Base-by-base conservation (phyloP, 345 rosid species). In the Pseudoturritis turrita region DNA sequence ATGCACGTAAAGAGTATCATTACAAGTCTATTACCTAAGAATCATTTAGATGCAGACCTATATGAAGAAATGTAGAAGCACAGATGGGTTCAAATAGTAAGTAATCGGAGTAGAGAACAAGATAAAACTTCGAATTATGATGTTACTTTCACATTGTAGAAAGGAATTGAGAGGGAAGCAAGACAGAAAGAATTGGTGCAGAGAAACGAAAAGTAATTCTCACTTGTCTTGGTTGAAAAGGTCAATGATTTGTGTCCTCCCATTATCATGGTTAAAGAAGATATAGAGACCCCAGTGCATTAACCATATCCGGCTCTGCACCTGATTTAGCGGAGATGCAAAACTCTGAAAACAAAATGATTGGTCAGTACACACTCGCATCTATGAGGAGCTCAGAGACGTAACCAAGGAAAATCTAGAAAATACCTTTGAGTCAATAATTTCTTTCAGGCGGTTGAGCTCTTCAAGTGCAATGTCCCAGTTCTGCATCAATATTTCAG, bases 211-310 rank as follows among this genome's bases (percentile, higher is more conserved):
- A 28, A 28, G 31, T 28, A 28, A 6, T 17, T 15, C 88, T 69
- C 88, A 96, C 99, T 96, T 96, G 77, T 96, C 99, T 82, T 88
- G 99, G 78, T 87, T 90, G 68, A 96, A 96, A 45, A 96, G 82
- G 77, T 96, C 97, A 80, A 96, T 96, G 76, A 96, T 90, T 74
- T 75, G 95, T 22, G 97, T 90, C 82, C 90, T 88, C 80, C 98
- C 98, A 65, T 92, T 96, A 10, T 96, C 99, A 76, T 96, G 82
- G 80, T 96, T 96, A 82, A 96, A 96, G 59, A 92, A 96, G 83
- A 96, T 92, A 78, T 88, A 96, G 60, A 92, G 92, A 76, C 98
- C 90, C 99, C 99, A 96, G 75, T 96, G 97, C 99, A 96, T 96
- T 80, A 96, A 78, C 99, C 98, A 96, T 65, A 90, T 82, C 74